Base-by-base conservation (phyloP, 2,329 filamentous ascomycete genomes). In the Cladophialophora chaetospira region DNA sequence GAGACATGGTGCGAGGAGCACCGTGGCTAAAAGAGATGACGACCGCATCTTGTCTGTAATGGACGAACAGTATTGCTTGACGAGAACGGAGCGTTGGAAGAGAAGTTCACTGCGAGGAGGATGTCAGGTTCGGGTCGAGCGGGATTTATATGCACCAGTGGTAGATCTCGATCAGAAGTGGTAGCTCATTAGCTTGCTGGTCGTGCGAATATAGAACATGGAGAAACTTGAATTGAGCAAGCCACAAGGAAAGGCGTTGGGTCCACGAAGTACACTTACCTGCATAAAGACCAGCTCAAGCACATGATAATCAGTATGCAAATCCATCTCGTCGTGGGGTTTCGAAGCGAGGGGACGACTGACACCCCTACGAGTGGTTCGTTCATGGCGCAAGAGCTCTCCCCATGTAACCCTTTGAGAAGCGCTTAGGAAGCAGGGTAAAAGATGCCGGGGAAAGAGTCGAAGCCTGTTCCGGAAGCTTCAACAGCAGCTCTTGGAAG, bases 1-100 rank as follows among this genome's bases (percentile, higher is more conserved):
- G 28, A 61, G 53, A 35, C 44, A 58, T 29, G 56, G 45, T 4
- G 50, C 53, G 31, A 58, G 45, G 25, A 61, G 31, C 5, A 61
- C 29, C 31, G 38, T 46, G 11, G 59, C 46, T 21, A 63, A 15
- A 9, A 60, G 17, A 19, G 53, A 17, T 23, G 40, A 31, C 9
- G 55, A 54, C 26, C 53, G 40, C 58, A 61, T 63, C 19, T 56
- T 57, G 56, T 25, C 5, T 6, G 36, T 15, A 21, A 9, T 6
- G 21, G 8, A 11, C 10, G 50, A 33, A 15, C 40, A 55, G 40
- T 29, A 23, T 36, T 38, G 10, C 42, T 48, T 33, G 29, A 38
- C 45, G 23, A 26, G 50, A 2, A 42, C n/a, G 8, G 43, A 29
- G 6, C 25, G 28, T 25, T 49, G 44, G 15, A 49, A 17, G 13